Evolutionary conservation across 1,284 basidiomycete genomes (phyloP).

Genomic region (Ganoderma leucocontextum): DNA sequence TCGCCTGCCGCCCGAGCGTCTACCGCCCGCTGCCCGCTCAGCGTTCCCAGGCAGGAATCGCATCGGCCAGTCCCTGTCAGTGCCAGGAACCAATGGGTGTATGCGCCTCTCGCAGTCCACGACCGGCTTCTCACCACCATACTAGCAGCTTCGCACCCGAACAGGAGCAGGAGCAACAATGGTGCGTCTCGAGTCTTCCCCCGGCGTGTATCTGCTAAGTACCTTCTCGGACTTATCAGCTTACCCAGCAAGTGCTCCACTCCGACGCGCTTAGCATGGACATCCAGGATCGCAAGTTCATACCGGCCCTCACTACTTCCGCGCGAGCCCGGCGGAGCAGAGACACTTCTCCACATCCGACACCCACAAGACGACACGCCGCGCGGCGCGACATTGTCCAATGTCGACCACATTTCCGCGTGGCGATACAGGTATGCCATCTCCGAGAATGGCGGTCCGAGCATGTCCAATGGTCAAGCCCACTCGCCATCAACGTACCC

Average conservation of each 20-base stretch:
- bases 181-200: slow-evolving; percentile 1
- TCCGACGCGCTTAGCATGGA: neutral
- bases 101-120: neutral
- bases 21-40: neutral
- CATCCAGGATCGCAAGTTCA: slow-evolving; percentile 2
- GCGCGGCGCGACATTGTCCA: neutral
- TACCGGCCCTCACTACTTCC: neutral
- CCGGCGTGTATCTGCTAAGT: slow-evolving; percentile 20
- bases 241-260: neutral
- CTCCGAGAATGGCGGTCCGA: neutral
- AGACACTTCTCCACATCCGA: neutral
- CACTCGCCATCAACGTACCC: neutral
- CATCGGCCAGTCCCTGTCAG: slow-evolving; percentile 3
- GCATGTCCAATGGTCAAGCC: neutral
- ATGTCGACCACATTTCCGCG: neutral
- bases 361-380: neutral
- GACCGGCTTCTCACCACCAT: neutral
- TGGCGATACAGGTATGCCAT: neutral
- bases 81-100: slow-evolving; percentile 1
- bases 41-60: slow-evolving; percentile 2
- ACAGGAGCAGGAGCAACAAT: neutral
- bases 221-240: slow-evolving; percentile 21
- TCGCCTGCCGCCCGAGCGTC: neutral
- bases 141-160: neutral
- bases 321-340: slow-evolving; percentile 6